A percentile compares a stretch with the other conserved stretches of the same genome.
These are phyloP conservation scores for Debaryomyces psychrophilus DNA, from an alignment of 1,139 yeast genomes.

Conservation along the genomic window DNA sequence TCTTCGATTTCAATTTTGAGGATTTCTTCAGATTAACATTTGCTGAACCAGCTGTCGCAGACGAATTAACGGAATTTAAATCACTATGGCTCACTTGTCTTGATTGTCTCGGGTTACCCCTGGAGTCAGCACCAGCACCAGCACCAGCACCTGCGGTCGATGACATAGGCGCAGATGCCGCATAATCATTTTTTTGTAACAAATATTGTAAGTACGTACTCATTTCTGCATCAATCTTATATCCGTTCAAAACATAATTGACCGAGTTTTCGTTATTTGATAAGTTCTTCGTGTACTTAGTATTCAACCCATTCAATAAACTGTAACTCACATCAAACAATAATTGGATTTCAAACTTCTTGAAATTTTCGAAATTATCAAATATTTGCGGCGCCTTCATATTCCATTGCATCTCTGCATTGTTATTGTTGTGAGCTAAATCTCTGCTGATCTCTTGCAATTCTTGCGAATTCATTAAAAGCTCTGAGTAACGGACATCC, in stretches of 20 bases:
- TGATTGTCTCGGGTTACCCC: constrained; percentile 3
- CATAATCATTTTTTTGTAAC: constrained; percentile 17
- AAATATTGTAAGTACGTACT: constrained; percentile 39
- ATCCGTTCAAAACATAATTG: constrained; percentile 58
- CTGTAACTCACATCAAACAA: constrained; percentile 70
- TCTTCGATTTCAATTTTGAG: constrained; percentile 66
- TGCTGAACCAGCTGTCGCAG: constrained; percentile 6
- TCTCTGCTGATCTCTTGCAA: constrained; percentile 37
- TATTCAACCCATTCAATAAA: constrained; percentile 65
- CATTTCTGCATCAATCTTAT: constrained; percentile 45
- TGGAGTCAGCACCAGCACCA: neutral
- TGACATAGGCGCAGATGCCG: constrained; percentile 1
- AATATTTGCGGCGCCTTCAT: constrained; percentile 77
- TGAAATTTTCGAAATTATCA: constrained; percentile 76
- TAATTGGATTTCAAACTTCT: constrained; percentile 64
- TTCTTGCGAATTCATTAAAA: constrained; percentile 46
- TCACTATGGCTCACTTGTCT: constrained; percentile 10
- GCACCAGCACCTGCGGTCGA: constrained; percentile 3
- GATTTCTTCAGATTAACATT: constrained; percentile 24
- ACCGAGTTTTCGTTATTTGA: constrained; percentile 66
- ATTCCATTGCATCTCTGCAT: constrained; percentile 64
- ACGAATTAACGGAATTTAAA: constrained; percentile 7
- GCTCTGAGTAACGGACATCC: constrained; percentile 53
- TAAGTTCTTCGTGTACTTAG: constrained; percentile 47
- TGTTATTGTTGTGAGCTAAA: constrained; percentile 22